Evolutionary conservation across 495 filamentous ascomycete genomes (phyloP).

Genomic region (Neurospora discreta): DNA sequence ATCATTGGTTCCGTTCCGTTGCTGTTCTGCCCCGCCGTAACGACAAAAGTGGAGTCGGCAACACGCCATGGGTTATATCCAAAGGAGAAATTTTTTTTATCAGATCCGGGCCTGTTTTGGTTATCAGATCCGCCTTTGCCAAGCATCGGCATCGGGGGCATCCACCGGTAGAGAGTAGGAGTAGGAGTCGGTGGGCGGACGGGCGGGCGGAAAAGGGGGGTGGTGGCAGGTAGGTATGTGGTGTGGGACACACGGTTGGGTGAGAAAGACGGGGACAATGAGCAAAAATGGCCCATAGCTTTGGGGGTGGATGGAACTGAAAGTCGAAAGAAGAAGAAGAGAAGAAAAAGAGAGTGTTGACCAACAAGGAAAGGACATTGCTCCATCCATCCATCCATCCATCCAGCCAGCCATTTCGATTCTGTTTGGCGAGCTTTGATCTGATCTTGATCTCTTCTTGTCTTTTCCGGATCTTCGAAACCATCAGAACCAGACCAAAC

Average conservation of each 20-base stretch:
- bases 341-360: background rate
- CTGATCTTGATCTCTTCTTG: too few relatives aligned
- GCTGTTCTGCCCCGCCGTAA: too few relatives aligned
- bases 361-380: too few relatives aligned
- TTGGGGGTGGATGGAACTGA: background rate
- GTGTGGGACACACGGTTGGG: too few relatives aligned
- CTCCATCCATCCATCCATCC: background rate
- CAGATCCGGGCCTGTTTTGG: constrained; percentile 9
- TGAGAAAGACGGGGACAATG: too few relatives aligned
- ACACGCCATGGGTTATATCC: background rate
- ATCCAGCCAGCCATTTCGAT: background rate
- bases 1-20: background rate
- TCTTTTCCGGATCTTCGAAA: background rate
- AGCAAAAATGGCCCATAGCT: too few relatives aligned
- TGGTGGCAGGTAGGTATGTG: background rate
- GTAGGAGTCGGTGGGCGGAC: too few relatives aligned
- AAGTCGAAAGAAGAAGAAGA: background rate
- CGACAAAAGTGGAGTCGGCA: background rate
- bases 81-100: constrained; percentile 6
- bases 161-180: background rate
- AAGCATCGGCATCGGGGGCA: constrained; percentile 13
- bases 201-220: background rate
- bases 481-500: background rate
- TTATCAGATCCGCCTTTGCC: constrained; percentile 16
- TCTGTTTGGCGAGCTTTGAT: background rate